phyloP scores from a whole-genome alignment of 2,329 filamentous ascomycete species.

The Emmonsiellopsis sp. region DNA sequence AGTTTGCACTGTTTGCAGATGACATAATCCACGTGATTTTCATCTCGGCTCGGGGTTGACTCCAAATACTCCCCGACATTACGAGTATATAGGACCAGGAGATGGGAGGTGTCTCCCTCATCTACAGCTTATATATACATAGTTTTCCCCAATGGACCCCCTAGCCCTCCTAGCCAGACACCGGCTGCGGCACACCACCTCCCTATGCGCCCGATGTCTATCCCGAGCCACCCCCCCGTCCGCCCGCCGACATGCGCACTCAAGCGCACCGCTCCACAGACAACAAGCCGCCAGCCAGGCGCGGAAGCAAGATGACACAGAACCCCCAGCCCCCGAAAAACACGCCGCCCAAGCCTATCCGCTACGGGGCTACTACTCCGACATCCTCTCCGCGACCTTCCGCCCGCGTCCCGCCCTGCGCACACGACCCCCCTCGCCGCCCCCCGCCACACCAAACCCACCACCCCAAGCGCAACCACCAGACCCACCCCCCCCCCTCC shows the following conservation, averaged over 20 bases:
- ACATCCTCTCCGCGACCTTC: slow-evolving; percentile 28
- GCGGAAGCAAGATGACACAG: neutral
- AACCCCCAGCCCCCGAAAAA: neutral
- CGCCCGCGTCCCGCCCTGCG: slow-evolving; percentile 1
- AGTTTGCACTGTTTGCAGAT: slow-evolving; percentile 33
- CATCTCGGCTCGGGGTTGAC: neutral
- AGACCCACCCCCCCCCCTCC: too few species aligned
- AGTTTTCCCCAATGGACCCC: slow-evolving; percentile 5
- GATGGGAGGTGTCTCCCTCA: neutral
- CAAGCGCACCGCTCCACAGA: neutral
- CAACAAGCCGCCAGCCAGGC: neutral
- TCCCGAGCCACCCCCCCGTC: neutral
- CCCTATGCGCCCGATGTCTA: slow-evolving; percentile 4
- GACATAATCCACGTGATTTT: slow-evolving; percentile 18
- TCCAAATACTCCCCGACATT: neutral
- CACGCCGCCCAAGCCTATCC: slow-evolving; percentile 27
- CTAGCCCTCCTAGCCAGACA: slow-evolving; percentile 1
- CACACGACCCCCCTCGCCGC: slow-evolving; percentile 1
- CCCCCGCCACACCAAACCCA: slow-evolving; percentile 8
- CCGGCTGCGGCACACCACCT: neutral
- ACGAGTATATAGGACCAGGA: too few species aligned
- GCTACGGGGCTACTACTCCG: slow-evolving; percentile 35
- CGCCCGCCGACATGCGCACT: neutral
- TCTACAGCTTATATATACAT: neutral
- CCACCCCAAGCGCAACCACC: too few species aligned